Conservation (phyloP, 2,329 filamentous ascomycete genomes). For the Ophiobolus disseminans region DNA sequence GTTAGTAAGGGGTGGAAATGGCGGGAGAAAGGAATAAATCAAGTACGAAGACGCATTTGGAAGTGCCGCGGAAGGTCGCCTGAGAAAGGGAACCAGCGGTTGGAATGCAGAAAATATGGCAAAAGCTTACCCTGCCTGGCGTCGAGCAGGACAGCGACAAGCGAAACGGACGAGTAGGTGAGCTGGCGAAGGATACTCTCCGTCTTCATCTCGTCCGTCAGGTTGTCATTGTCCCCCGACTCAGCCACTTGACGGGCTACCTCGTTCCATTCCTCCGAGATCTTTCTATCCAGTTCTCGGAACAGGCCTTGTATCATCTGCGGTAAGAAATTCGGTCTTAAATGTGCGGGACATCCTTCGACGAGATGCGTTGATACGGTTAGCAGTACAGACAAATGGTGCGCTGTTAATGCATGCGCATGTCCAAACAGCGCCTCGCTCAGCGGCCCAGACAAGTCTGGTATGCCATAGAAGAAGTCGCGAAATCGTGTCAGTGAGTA, state of each 20-base stretch:
- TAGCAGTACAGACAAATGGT: conserved; percentile 92
- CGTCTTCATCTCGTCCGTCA: conserved; percentile 97
- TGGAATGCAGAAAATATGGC: neutral
- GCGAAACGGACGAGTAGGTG: conserved; percentile 88
- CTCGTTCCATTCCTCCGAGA: conserved; percentile 84
- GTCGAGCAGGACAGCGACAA: conserved; percentile 89
- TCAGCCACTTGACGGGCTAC: conserved; percentile 65
- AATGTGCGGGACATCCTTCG: conserved; percentile 84
- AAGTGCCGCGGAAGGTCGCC: neutral
- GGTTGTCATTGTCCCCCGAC: conserved; percentile 72
- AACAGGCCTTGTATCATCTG: conserved; percentile 84
- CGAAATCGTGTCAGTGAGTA: conserved; percentile 91
- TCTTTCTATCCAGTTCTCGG: conserved; percentile 83
- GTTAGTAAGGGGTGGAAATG: too few species aligned
- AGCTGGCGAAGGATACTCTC: conserved; percentile 94
- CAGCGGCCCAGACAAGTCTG: conserved; percentile 80
- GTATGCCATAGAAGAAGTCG: conserved; percentile 87
- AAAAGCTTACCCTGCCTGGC: conserved; percentile 55
- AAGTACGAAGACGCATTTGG: too few species aligned
- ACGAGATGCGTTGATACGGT: conserved; percentile 89
- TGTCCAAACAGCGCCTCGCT: conserved; percentile 85
- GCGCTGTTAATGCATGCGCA: conserved; percentile 81
- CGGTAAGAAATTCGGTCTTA: conserved; percentile 81
- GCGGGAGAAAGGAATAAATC: too few species aligned
- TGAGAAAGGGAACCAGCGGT: neutral